Base-by-base conservation (phyloP, 1,139 yeast genomes). In the Suhomyces anneliseae region DNA sequence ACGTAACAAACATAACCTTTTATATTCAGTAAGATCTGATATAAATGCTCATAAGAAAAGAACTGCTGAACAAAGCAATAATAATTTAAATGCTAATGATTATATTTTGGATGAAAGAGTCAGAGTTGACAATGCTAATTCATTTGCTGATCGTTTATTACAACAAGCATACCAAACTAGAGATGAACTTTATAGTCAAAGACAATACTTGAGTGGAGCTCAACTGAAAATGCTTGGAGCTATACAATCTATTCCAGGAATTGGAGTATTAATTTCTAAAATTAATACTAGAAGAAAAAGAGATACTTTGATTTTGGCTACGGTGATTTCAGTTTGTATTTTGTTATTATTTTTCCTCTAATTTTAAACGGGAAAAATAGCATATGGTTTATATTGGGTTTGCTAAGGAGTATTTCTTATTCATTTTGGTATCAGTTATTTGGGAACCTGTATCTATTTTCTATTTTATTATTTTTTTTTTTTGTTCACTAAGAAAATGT, bases 271-370 rank as follows among this genome's bases (percentile, higher is more conserved):
- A 49, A 81, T 93, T 37, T 74, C 85, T 14, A 87, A 85, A 64
- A 92, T 93, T 55, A 90, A 90, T 64, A 86, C 96, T 2, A 77
- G 98, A 58, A 85, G 93, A 66, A 87, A 85, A 69, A 81, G 97
- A 53, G 96, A 93, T 63, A 85, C 95, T 19, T 64, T 93, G 39
- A 87, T 93, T n/a, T 69, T 93, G 63, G 95, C 96, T 4, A 57
- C 77, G 6, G 78, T 93, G 43, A 85, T 90, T 41, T 78, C 92
- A 5, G 54, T 80, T 33, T 89, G 98, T 70, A 83, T 90, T 29
- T 59, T 92, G 43, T 65, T 89, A 11, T 67, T 92, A 51, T 82
- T 85, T 59, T 84, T 85, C 55, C 52, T 57, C 32, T 56, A 38
- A 43, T 19, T 19, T 19, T 19, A 6, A 19, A 19, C 24, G 1